Evolutionary conservation across 768 basidiomycete species (phyloP).

Genomic region (Mycena metata): DNA sequence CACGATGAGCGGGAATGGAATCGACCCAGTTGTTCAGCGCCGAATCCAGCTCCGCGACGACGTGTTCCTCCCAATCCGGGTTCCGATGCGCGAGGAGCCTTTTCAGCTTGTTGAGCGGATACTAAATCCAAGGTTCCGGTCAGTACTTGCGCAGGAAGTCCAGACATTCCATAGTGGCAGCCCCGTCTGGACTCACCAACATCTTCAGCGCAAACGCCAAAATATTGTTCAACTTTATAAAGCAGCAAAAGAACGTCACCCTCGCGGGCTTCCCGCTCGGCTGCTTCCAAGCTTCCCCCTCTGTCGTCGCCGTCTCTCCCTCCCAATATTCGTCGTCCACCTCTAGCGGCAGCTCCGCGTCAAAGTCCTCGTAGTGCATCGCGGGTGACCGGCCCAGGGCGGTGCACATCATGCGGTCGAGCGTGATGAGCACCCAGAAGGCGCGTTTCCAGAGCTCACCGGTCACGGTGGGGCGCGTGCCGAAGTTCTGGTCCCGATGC

Average conservation of each 20-base stretch:
- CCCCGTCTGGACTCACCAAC: constrained; percentile 60
- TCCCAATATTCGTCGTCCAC: constrained; percentile 5
- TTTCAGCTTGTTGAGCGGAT: constrained; percentile 76
- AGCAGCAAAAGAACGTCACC: constrained; percentile 57
- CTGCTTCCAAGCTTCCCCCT: constrained; percentile 57
- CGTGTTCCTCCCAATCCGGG: constrained; percentile 69
- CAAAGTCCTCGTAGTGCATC: constrained; percentile 51
- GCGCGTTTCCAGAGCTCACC: constrained; percentile 82
- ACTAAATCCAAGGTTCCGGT: constrained; percentile 48
- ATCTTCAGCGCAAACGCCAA: constrained; percentile 61
- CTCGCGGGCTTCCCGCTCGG: constrained; percentile 55
- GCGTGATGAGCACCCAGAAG: constrained; percentile 59
- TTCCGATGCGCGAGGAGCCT: constrained; percentile 60
- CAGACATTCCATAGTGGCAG: too few relatives aligned
- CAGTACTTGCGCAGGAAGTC: not conserved
- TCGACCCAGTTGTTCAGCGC: constrained; percentile 84
- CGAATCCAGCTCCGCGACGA: constrained; percentile 82
- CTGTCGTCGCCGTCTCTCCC: not conserved
- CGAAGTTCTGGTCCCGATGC: constrained; percentile 43
- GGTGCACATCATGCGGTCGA: constrained; percentile 62
- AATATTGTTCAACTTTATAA: constrained; percentile 52
- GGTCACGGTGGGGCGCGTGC: constrained; percentile 58
- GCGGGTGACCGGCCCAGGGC: constrained; percentile 62
- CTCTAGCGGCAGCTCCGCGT: constrained; percentile 53
- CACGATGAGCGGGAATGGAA: constrained; percentile 61